Percentiles rank a stretch among this genome's conserved stretches.
Evolutionary conservation across 495 filamentous ascomycete genomes (phyloP).

Genomic region (Tirmania nivea): DNA sequence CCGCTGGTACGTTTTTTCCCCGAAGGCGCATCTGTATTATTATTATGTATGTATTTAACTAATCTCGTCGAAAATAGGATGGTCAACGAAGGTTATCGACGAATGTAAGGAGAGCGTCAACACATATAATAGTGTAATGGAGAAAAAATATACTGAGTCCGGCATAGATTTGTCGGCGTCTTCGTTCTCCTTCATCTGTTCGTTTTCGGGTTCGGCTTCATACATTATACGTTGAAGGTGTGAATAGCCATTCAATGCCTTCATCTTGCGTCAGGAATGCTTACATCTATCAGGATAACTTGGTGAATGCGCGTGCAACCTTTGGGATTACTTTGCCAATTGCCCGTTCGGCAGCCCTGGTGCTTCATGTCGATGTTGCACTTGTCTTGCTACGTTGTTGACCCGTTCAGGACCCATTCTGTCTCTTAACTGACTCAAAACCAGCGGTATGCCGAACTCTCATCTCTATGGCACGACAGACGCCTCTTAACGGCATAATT

Average conservation of each 20-base stretch:
- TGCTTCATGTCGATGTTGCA: constrained; percentile 54
- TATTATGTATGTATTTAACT: no score
- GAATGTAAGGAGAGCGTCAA: constrained; percentile 32
- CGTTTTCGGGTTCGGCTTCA: constrained; percentile 51
- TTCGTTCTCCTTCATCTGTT: constrained; percentile 44
- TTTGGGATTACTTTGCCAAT: constrained; percentile 53
- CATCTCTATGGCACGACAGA: constrained; percentile 52
- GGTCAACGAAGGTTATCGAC: constrained; percentile 55
- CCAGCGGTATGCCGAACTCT: constrained; percentile 50
- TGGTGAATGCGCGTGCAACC: constrained; percentile 35
- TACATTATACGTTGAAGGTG: constrained; percentile 48
- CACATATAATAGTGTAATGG: background rate
- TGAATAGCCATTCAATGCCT: background rate
- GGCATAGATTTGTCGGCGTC: constrained; percentile 40
- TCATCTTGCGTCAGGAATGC: background rate
- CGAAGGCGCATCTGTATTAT: no score
- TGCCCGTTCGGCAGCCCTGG: constrained; percentile 45
- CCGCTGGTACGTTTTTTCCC: constrained; percentile 23
- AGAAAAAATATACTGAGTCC: constrained; percentile 10
- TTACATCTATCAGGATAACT: constrained; percentile 27
- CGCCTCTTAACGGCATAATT: constrained; percentile 54
- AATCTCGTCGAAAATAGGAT: constrained; percentile 33
- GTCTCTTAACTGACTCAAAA: constrained; percentile 5
- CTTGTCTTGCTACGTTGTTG: constrained; percentile 41
- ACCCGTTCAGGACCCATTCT: background rate